Evolutionary conservation across 2,329 filamentous ascomycete genomes (phyloP).

Genomic region (Sporothrix brunneoviolacea): DNA sequence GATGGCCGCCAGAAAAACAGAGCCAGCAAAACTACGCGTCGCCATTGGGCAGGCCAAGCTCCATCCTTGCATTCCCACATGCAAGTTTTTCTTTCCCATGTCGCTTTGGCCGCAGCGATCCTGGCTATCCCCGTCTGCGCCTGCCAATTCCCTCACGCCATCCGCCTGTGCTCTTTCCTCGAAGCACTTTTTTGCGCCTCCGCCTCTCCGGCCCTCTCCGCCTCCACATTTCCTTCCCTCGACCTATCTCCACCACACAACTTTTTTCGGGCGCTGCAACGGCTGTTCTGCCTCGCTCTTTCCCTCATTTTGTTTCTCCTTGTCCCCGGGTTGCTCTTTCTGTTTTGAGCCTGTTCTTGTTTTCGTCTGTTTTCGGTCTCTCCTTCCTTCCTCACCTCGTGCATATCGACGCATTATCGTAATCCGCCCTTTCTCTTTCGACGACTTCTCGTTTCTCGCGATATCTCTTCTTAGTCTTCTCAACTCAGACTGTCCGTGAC

Average conservation of each 20-base stretch:
- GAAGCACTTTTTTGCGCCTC: slow-evolving; percentile 5
- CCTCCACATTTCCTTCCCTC: slow-evolving; percentile 11
- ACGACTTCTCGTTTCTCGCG: background rate
- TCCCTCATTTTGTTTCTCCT: slow-evolving; percentile 3
- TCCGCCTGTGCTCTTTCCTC: background rate
- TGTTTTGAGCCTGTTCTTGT: background rate
- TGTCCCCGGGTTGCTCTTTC: slow-evolving; percentile 7
- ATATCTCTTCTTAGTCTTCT: background rate
- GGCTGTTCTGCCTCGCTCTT: background rate
- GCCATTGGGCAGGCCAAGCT: slow-evolving; percentile 11
- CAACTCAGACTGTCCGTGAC: background rate
- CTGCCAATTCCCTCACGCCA: slow-evolving; percentile 14
- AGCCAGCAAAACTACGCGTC: slow-evolving; percentile 14
- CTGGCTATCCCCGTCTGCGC: background rate
- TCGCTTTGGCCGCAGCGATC: background rate
- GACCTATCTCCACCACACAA: slow-evolving; percentile 11
- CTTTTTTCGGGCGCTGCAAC: slow-evolving; percentile 3
- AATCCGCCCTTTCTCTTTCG: background rate
- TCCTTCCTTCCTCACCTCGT: background rate
- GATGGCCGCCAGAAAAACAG: slow-evolving; percentile 1
- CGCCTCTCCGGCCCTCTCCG: slow-evolving; percentile 17
- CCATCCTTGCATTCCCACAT: slow-evolving; percentile 7
- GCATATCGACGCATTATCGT: background rate
- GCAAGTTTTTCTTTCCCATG: background rate
- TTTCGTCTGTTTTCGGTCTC: slow-evolving; percentile 5